phyloP scores from a whole-genome alignment of 2,329 filamentous ascomycete species.

The Aspergillus arachidicola region DNA sequence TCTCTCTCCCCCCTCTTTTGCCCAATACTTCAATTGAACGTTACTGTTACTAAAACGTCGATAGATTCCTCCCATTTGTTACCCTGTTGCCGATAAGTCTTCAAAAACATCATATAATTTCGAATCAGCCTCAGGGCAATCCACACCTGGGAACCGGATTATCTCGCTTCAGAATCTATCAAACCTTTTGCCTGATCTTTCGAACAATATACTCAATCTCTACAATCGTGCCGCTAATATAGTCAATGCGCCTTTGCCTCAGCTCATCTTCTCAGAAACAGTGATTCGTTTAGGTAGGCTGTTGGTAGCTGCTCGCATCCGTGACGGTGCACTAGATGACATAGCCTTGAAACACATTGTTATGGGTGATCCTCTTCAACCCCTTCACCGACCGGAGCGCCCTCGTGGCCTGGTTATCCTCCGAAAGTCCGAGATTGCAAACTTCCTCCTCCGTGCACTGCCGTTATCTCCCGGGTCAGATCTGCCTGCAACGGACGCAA shows the following conservation, averaged over 20 bases:
- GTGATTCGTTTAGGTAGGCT: constrained; percentile 58
- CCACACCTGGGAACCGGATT: constrained; percentile 51
- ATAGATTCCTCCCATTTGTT: constrained; percentile 58
- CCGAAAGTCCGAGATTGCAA: constrained; percentile 64
- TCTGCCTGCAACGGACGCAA: constrained; percentile 73
- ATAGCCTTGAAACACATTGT: constrained; percentile 63
- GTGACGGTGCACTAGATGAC: constrained; percentile 54
- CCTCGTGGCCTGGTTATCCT: constrained; percentile 47
- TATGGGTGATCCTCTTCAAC: constrained; percentile 46
- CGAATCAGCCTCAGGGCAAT: constrained; percentile 41
- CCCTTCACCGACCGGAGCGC: constrained; percentile 35
- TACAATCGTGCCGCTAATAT: constrained; percentile 58
- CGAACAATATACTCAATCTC: constrained; percentile 59
- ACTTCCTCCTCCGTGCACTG: constrained; percentile 68
- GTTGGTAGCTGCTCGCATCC: constrained; percentile 53
- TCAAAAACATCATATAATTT: constrained; percentile 46
- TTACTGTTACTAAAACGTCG: constrained; percentile 13
- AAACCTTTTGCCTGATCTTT: constrained; percentile 57
- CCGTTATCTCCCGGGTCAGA: constrained; percentile 63
- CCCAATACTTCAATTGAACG: background rate
- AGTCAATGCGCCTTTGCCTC: constrained; percentile 55
- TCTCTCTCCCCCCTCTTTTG: background rate
- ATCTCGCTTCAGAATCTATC: constrained; percentile 54
- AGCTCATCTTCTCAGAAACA: constrained; percentile 59
- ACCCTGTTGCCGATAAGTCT: constrained; percentile 53